A percentile compares a stretch with the other conserved stretches of the same genome.
phyloP scores from a whole-genome alignment of 768 basidiomycete species.

The Cystobasidium onofrii region DNA sequence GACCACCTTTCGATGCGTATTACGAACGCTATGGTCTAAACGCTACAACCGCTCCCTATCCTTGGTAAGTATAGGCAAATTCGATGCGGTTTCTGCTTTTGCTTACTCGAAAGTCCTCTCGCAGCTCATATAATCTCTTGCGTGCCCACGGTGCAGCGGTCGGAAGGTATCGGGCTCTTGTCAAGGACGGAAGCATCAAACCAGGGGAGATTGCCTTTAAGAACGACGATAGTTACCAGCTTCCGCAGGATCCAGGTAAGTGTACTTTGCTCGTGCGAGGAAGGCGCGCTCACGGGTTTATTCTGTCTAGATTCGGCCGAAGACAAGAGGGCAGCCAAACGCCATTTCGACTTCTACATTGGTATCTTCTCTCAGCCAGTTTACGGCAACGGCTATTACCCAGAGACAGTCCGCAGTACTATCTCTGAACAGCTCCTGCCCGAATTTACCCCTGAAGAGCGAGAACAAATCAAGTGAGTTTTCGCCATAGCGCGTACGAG shows the following conservation, averaged over 20 bases:
- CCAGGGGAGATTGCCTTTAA: constrained; percentile 50
- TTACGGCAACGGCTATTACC: constrained; percentile 55
- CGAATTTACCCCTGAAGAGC: constrained; percentile 51
- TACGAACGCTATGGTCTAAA: constrained; percentile 46
- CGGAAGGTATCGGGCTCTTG: constrained; percentile 52
- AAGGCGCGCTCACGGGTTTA: background rate
- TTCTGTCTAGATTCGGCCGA: constrained; percentile 40
- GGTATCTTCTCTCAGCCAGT: constrained; percentile 53
- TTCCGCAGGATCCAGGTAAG: constrained; percentile 4
- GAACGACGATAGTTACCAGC: constrained; percentile 51
- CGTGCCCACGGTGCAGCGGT: constrained; percentile 54
- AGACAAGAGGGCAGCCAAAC: constrained; percentile 50
- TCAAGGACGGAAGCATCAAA: constrained; percentile 49
- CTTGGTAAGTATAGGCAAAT: background rate
- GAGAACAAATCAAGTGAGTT: constrained; percentile 46
- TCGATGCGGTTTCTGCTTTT: too few species aligned
- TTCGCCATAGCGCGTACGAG: background rate
- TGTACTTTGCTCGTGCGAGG: background rate
- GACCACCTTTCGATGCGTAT: constrained; percentile 16
- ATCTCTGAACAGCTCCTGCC: constrained; percentile 52
- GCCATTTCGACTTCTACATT: constrained; percentile 53
- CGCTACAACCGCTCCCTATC: constrained; percentile 50
- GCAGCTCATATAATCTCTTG: constrained; percentile 42
- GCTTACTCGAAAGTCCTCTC: background rate
- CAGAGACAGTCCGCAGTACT: constrained; percentile 52